Evolutionary conservation across 305 asterid species (phyloP), one percentile per base, ranked within the genome.

Genomic region (Caryopteris hybrid): DNA sequence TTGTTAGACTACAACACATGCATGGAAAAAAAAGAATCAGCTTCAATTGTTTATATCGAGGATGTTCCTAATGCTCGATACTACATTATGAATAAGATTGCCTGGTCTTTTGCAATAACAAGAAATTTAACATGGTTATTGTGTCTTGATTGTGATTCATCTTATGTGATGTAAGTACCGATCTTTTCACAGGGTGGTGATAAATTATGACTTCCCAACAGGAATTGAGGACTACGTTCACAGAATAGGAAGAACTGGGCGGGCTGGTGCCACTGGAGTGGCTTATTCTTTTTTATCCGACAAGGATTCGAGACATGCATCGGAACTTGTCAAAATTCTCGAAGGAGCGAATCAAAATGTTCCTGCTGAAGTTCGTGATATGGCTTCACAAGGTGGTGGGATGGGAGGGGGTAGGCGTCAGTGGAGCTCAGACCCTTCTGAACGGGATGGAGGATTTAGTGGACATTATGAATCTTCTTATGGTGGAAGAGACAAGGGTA

Each of bases 141-240:
- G 20, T 53, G 20, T 71, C 72, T 64, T 54, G 27, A 36, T 55
- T 11, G 20, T 43, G 5, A 25, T 52, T 70, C 43, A 34, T 59
- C 39, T 59, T 54, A 52, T 36, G 53, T 63, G 41, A 38, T 62
- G 65, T 14, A 14, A 48, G 18, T 27, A 4, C 56, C 13, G 31
- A 41, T 64, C 76, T 52, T 70, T 31, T 74, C 53, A 38, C 87
- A 92, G 98, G 86, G 91, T 92, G 74, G 98, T 92, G 85, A 59
- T 92, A 81, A 89, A 92, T 75, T 92, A 78, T 57, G 98, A 92
- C 84, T 92, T 92, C 79, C 98, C 98, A 20, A 88, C 89, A 6
- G 98, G 98, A 66, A 59, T 92, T 65, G 98, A 92, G 84, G 98
- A 92, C 74, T 92, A 92, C 71, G 98, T 92, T 58, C 98, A 92